Percentiles rank a stretch among this genome's conserved stretches.
Evolutionary conservation across 176 grass and related monocot species (phyloP).

Genomic region (Triticum dicoccoides): DNA sequence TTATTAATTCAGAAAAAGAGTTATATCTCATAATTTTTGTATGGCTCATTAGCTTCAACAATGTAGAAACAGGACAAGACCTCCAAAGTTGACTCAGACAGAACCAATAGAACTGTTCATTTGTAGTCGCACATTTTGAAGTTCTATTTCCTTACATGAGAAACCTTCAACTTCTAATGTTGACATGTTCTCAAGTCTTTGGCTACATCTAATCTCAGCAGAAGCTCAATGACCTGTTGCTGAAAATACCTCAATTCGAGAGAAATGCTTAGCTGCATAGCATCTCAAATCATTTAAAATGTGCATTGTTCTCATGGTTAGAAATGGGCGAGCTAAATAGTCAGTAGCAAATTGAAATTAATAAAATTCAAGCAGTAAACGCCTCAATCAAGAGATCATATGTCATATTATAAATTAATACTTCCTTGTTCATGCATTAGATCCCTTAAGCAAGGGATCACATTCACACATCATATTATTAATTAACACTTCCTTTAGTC

Average conservation of each 20-base stretch:
- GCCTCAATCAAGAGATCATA: no score
- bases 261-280: not conserved
- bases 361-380: not conserved
- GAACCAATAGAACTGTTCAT: not conserved
- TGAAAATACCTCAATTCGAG: not conserved
- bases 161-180: not conserved
- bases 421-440: no score
- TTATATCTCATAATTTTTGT: not conserved
- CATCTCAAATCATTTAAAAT: not conserved
- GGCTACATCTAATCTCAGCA: no score
- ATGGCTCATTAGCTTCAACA: not conserved
- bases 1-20: not conserved
- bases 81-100: not conserved
- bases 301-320: not conserved
- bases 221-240: not conserved
- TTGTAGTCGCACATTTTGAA: not conserved
- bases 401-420: no score
- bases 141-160: no score
- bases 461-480: no score
- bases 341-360: not conserved
- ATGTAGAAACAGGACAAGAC: not conserved
- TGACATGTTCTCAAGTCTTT: not conserved
- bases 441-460: no score
- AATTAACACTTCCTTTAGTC: not conserved
- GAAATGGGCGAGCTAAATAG: not conserved